These are phyloP conservation scores for Globisporangium orthogonon DNA, from an alignment of 352 stramenopile genomes.

Conservation along the genomic window DNA sequence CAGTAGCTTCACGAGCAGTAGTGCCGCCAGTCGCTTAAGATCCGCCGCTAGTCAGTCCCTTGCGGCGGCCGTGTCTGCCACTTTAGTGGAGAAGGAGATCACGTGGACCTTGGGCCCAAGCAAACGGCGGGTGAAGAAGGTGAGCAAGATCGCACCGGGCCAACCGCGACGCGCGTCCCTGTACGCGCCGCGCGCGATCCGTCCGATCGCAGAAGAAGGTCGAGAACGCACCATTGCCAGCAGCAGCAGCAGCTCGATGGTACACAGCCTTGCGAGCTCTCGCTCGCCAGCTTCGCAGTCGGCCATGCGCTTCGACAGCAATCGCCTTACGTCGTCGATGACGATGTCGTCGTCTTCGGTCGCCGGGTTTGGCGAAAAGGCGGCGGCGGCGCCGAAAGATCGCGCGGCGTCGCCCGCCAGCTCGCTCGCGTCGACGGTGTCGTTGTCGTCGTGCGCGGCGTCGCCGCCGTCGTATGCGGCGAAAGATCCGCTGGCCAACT, in stretches of 20 bases:
- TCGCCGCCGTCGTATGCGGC: conserved; percentile 30
- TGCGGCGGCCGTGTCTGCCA: background rate
- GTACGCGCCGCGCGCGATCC: conserved; percentile 10
- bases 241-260: conserved; percentile 1
- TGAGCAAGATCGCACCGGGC: conserved; percentile 10
- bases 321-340: background rate
- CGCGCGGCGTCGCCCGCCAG: conserved; percentile 12
- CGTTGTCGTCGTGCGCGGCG: conserved; percentile 32
- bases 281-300: background rate
- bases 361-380: background rate
- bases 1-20: background rate
- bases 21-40: conserved; percentile 3
- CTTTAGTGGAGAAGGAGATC: conserved; percentile 4
- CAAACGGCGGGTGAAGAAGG: conserved; percentile 30
- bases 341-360: background rate
- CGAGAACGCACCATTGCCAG: conserved; percentile 1
- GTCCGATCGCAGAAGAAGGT: conserved; percentile 8
- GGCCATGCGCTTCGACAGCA: conserved; percentile 7
- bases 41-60: background rate
- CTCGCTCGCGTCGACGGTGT: conserved; percentile 34
- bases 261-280: background rate
- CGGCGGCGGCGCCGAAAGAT: conserved; percentile 9
- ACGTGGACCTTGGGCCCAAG: conserved; percentile 23
- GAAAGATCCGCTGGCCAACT: conserved; percentile 50
- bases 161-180: conserved; percentile 9